These are phyloP conservation scores for Oidium heveae DNA, from an alignment of 2,329 filamentous ascomycete species.

Conservation along the genomic window DNA sequence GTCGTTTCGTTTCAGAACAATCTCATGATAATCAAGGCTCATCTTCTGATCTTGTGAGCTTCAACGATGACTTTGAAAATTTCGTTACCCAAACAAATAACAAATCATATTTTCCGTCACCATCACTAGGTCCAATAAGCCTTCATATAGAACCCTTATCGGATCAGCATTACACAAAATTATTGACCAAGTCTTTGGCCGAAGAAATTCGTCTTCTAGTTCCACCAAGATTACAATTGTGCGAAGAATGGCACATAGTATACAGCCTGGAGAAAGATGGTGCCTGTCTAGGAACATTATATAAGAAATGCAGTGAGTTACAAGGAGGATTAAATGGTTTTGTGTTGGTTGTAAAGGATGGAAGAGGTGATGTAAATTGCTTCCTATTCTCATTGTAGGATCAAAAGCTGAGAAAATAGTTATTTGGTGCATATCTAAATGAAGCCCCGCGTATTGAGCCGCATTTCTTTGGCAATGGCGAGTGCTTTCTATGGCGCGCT, in stretches of 20 bases:
- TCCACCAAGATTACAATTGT: constrained; percentile 63
- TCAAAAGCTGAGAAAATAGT: constrained; percentile 16
- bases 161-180: constrained; percentile 31
- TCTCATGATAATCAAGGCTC: constrained; percentile 6
- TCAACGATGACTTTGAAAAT: constrained; percentile 5
- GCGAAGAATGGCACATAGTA: constrained; percentile 62
- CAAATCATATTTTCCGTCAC: constrained; percentile 61
- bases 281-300: constrained; percentile 64
- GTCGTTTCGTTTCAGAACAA: constrained; percentile 34
- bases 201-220: constrained; percentile 84
- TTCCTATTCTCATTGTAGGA: background rate
- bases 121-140: constrained; percentile 59
- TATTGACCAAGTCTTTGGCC: constrained; percentile 50
- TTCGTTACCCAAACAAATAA: constrained; percentile 22
- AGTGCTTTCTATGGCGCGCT: constrained; percentile 80
- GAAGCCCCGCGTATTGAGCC: constrained; percentile 59
- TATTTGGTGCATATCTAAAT: constrained; percentile 85
- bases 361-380: constrained; percentile 38
- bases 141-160: constrained; percentile 39
- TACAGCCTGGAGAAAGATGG: constrained; percentile 89
- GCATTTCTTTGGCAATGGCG: constrained; percentile 85
- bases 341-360: constrained; percentile 66
- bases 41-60: constrained; percentile 6
- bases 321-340: constrained; percentile 55
- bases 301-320: constrained; percentile 48